Conservation (phyloP, 371 early-diverging fungal species). For the Saksenaea vasiformis region DNA sequence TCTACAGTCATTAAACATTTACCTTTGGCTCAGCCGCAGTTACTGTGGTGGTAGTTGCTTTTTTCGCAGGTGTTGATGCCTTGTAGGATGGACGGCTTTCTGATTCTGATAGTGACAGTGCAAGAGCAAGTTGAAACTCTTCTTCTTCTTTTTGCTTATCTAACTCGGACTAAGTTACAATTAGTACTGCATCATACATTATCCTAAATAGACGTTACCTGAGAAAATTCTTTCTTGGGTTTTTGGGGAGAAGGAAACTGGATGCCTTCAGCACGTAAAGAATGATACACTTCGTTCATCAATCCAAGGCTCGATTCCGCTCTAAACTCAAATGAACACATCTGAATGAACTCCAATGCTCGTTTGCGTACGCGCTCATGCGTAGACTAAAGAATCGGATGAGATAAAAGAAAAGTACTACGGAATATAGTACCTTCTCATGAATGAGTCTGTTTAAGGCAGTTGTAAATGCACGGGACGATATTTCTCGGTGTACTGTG, state of each 20-base stretch:
- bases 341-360: conserved; percentile 85
- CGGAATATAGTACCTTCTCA: conserved; percentile 56
- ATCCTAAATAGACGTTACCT: conserved; percentile 28
- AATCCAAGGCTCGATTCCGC: conserved; percentile 78
- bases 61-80: conserved; percentile 20
- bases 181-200: neutral
- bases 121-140: conserved; percentile 83
- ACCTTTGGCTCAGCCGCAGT: conserved; percentile 13
- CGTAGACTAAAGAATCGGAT: conserved; percentile 42
- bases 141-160: conserved; percentile 77
- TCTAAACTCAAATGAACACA: conserved; percentile 88
- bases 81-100: conserved; percentile 53
- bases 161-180: conserved; percentile 38
- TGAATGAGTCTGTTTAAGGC: conserved; percentile 75
- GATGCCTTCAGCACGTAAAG: conserved; percentile 60
- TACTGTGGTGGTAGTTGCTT: conserved; percentile 9
- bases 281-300: conserved; percentile 87
- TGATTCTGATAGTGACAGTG: conserved; percentile 82
- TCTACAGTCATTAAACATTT: neutral
- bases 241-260: conserved; percentile 84
- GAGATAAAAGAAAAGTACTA: neutral
- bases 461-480: conserved; percentile 85
- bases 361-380: conserved; percentile 80
- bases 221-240: conserved; percentile 73
- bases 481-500: conserved; percentile 78